Conservation (phyloP, 805 yeast genomes). For the Candida hispaniensis region DNA sequence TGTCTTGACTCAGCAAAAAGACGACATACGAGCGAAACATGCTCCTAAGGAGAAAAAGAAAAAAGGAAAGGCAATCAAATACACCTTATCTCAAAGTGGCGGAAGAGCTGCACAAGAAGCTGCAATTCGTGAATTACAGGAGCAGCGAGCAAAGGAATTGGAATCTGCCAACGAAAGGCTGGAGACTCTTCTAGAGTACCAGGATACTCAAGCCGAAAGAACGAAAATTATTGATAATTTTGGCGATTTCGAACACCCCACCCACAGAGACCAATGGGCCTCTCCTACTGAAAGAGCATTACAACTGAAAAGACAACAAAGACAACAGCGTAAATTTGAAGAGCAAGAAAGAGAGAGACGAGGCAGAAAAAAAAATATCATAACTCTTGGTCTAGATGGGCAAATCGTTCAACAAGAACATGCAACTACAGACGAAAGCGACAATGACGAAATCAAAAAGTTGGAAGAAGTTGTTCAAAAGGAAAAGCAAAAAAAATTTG, state of each 20-base stretch:
- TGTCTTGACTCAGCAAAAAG: slow-evolving; percentile 49
- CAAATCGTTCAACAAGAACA: slow-evolving; percentile 49
- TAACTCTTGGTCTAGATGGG: slow-evolving; percentile 68
- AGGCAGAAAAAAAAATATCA: slow-evolving; percentile 65
- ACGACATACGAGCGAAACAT: slow-evolving; percentile 27
- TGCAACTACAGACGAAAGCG: slow-evolving; percentile 18
- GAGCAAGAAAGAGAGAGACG: slow-evolving; percentile 44
- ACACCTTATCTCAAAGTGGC: slow-evolving; percentile 6
- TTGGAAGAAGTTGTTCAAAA: slow-evolving; percentile 2
- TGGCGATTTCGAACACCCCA: slow-evolving; percentile 67
- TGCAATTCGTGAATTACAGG: slow-evolving; percentile 14
- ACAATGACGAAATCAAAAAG: slow-evolving; percentile 17
- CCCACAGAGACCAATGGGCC: slow-evolving; percentile 63
- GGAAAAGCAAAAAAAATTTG: slow-evolving; percentile 3
- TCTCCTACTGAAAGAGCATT: slow-evolving; percentile 75
- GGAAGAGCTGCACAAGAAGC: slow-evolving; percentile 14
- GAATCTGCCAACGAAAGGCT: slow-evolving; percentile 61
- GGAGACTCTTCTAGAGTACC: slow-evolving; percentile 66
- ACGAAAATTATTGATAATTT: slow-evolving; percentile 90
- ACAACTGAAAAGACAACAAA: slow-evolving; percentile 77
- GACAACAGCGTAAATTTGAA: slow-evolving; percentile 53
- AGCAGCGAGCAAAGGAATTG: slow-evolving; percentile 46
- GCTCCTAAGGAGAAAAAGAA: slow-evolving; percentile 23
- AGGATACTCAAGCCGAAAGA: slow-evolving; percentile 78
- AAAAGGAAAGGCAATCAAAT: slow-evolving; percentile 9